Conservation (phyloP, 345 rosid genomes). For the Eucalyptus marginata region DNA sequence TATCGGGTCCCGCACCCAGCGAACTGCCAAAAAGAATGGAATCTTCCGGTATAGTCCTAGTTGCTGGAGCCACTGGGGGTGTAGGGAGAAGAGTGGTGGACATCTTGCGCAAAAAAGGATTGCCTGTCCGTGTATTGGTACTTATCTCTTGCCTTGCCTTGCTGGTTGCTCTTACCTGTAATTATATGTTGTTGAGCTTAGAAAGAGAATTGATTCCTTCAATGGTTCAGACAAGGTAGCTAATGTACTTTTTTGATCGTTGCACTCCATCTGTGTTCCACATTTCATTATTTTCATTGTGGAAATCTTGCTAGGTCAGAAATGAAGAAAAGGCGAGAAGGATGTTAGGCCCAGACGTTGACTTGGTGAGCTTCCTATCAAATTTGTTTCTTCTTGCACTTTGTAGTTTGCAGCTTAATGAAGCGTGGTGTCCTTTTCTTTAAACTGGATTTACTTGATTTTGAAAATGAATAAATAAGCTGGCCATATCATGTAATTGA, state of each 20-base stretch:
- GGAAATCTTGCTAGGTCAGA: conserved; percentile 41
- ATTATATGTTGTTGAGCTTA: background rate
- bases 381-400: background rate
- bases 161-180: background rate
- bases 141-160: background rate
- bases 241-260: background rate
- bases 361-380: conserved; percentile 45
- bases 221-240: background rate
- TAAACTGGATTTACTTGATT: background rate
- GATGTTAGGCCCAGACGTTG: conserved; percentile 68
- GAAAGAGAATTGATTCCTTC: background rate
- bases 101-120: conserved; percentile 49
- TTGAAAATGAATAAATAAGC: background rate
- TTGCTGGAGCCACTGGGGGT: conserved; percentile 95
- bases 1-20: conserved; percentile 37
- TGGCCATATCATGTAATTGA: background rate
- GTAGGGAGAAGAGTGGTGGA: conserved; percentile 86
- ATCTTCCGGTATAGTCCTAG: conserved; percentile 48
- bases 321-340: conserved; percentile 83
- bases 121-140: conserved; percentile 76
- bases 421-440: background rate
- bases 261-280: background rate
- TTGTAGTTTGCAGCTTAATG: background rate
- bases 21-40: conserved; percentile 34
- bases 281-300: background rate